These are phyloP conservation scores for Pyrenophora teres DNA, from an alignment of 2,329 filamentous ascomycete species.

Conservation along the genomic window DNA sequence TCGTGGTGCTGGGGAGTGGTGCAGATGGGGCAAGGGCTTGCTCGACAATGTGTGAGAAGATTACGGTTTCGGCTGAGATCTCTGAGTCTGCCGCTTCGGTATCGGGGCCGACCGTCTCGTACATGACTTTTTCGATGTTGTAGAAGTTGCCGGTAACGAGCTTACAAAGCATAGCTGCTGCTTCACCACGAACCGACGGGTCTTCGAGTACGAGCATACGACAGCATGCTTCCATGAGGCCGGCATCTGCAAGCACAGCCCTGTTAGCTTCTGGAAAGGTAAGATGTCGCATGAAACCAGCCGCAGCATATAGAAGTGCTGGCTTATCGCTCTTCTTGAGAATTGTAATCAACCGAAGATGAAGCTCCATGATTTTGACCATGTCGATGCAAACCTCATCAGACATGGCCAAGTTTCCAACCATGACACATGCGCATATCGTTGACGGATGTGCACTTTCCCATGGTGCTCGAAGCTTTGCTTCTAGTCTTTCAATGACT, in stretches of 20 bases:
- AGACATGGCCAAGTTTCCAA: constrained; percentile 47
- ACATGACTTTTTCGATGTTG: constrained; percentile 39
- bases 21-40: constrained; percentile 38
- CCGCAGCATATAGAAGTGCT: constrained; percentile 43
- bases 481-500: constrained; percentile 33
- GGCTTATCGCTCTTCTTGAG: constrained; percentile 33
- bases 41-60: constrained; percentile 36
- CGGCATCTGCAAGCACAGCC: constrained; percentile 34
- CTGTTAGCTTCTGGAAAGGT: constrained; percentile 43
- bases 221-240: constrained; percentile 39
- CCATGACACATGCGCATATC: constrained; percentile 44
- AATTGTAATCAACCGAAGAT: constrained; percentile 36
- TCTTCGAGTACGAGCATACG: constrained; percentile 34
- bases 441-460: constrained; percentile 29
- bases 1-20: constrained; percentile 43
- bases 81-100: constrained; percentile 20
- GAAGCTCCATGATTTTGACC: constrained; percentile 41
- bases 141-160: constrained; percentile 38
- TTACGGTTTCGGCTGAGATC: constrained; percentile 24
- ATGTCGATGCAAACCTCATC: constrained; percentile 42
- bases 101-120: constrained; percentile 23
- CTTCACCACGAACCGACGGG: constrained; percentile 43
- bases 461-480: constrained; percentile 27
- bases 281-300: constrained; percentile 46
- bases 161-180: constrained; percentile 42